Evolutionary conservation across 2,329 filamentous ascomycete species (phyloP).

Genomic region (Thermothelomyces thermophilus): DNA sequence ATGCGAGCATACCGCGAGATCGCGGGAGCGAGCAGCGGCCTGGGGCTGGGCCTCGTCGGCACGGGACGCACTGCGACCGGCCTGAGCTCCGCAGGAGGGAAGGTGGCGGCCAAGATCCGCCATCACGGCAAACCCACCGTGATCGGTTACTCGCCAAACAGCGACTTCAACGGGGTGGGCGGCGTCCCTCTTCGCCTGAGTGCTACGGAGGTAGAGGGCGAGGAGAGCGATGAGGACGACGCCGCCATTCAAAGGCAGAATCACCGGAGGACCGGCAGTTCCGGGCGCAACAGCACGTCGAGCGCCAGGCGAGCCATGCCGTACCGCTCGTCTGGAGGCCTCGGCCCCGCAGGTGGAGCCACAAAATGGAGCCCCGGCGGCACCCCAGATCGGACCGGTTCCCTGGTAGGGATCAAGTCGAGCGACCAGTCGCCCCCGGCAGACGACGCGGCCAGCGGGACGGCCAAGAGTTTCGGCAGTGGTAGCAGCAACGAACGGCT

Average conservation of each 20-base stretch:
- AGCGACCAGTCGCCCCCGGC: slow-evolving; percentile 26
- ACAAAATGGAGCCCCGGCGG: slow-evolving; percentile 47
- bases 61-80: slow-evolving; percentile 54
- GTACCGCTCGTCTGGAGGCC: slow-evolving; percentile 47
- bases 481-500: slow-evolving; percentile 51
- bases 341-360: slow-evolving; percentile 30
- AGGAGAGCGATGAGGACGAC: slow-evolving; percentile 72
- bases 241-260: slow-evolving; percentile 43
- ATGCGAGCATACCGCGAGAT: slow-evolving; percentile 80
- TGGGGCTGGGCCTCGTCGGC: slow-evolving; percentile 35
- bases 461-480: slow-evolving; percentile 45
- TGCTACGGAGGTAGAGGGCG: slow-evolving; percentile 91
- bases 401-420: slow-evolving; percentile 40
- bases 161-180: slow-evolving; percentile 65
- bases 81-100: slow-evolving; percentile 49
- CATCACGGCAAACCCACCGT: slow-evolving; percentile 77
- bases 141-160: slow-evolving; percentile 70
- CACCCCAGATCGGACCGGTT: slow-evolving; percentile 50
- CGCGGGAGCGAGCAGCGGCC: slow-evolving; percentile 46
- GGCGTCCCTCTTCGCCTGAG: slow-evolving; percentile 87
- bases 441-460: slow-evolving; percentile 40
- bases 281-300: slow-evolving; percentile 62
- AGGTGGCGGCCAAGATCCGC: slow-evolving; percentile 78
- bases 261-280: slow-evolving; percentile 68
- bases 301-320: slow-evolving; percentile 44